phyloP scores from a whole-genome alignment of 148 eudicot genomes.

The Chenopodium album region DNA sequence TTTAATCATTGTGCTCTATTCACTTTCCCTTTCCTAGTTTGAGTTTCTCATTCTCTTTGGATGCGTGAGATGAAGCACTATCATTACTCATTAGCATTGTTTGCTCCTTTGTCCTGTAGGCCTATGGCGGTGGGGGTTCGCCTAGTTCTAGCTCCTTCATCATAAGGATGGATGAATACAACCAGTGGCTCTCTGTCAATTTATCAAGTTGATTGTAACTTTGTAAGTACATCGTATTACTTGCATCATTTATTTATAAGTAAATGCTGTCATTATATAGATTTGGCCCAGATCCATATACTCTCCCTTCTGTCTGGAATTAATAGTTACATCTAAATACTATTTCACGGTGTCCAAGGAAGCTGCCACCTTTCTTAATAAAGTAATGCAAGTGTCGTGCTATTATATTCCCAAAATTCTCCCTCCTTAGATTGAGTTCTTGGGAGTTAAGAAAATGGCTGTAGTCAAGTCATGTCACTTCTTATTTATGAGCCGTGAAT shows the following conservation, averaged over 20 bases:
- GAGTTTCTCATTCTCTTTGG: neutral
- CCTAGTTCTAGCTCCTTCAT: slow-evolving; percentile 82
- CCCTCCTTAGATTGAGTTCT: too few species aligned
- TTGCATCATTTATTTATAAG: neutral
- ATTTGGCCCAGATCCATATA: neutral
- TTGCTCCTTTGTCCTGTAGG: slow-evolving; percentile 39
- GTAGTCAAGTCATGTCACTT: neutral
- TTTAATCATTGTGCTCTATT: neutral
- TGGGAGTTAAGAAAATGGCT: too few species aligned
- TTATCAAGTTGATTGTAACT: slow-evolving; percentile 23
- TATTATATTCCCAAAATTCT: neutral
- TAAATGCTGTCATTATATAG: slow-evolving; percentile 14
- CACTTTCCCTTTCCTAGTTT: neutral
- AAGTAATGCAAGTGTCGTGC: neutral
- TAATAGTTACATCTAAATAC: neutral
- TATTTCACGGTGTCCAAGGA: neutral
- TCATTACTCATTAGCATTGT: slow-evolving; percentile 5
- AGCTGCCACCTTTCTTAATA: neutral
- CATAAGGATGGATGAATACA: slow-evolving; percentile 93
- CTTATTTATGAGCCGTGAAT: neutral
- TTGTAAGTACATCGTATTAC: neutral
- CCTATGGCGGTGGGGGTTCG: slow-evolving; percentile 93
- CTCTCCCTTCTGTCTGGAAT: neutral
- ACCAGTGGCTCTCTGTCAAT: slow-evolving; percentile 57
- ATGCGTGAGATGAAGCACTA: neutral